Evolutionary conservation across 306 rosid species (phyloP), one percentile per base, ranked within the genome.

Genomic region (Hippophae gyantsensis): DNA sequence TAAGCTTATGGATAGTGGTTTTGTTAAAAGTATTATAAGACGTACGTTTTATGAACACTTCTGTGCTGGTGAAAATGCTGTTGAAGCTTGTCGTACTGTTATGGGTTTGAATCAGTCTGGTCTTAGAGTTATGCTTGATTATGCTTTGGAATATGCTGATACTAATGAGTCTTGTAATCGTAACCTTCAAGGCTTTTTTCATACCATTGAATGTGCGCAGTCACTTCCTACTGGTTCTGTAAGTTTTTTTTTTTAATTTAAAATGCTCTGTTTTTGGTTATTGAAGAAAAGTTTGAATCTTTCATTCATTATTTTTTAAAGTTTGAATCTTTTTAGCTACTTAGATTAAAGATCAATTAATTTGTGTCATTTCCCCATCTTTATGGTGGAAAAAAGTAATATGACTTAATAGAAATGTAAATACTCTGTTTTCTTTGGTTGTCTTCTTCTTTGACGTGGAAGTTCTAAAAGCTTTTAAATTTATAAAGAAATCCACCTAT

Each of bases 11-110:
- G 69, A 82, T 5, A 50, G 69, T 0, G 74, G 61, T 1, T 46
- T 40, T 25, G 3, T 75, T 43, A 55, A 52, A 2, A 63, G 70
- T 0, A 0, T 32, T 32, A 52, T 86, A 0, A 75, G 74, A 6
- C 46, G 41, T 51, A 76, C 82, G 8, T 83, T 92, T 25, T 92
- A 57, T 63, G 73, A 61, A 10, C 85, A 88, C 13, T 93, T 93
- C 13, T 93, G 99, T 54, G 97, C 95, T 62, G 99, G 99, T 5
- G 86, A 86, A 54, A 88, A 93, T 9, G 63, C 83, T 3, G 41
- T 0, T 13, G 68, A 82, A 5, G 84, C 92, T 14, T 79, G 76
- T 0, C 6, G 26, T 1, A 74, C 82, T 43, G 81, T 88, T 3
- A 10, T 64, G 5, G 43, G 62, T 2, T 57, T 93, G 0, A 70